phyloP scores from a whole-genome alignment of 352 stramenopile genomes.

The Pythium rishiriense region DNA sequence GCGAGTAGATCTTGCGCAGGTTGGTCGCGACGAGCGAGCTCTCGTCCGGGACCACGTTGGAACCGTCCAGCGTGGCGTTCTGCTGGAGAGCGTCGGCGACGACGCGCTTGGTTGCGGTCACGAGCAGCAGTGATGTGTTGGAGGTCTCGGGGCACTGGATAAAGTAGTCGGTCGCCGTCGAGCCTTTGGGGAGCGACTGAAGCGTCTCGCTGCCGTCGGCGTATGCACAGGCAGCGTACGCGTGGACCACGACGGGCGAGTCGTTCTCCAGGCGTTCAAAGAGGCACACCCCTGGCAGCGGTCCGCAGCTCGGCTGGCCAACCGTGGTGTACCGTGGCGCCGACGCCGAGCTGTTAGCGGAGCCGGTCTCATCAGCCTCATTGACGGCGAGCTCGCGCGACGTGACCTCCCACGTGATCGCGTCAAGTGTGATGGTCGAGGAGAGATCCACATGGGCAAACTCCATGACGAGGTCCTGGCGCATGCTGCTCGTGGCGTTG shows the following conservation, averaged over 20 bases:
- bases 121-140: conserved; percentile 4
- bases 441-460: conserved; percentile 5
- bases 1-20: conserved; percentile 12
- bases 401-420: conserved; percentile 4
- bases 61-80: not conserved
- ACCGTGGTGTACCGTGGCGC: not conserved
- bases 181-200: not conserved
- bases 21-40: conserved; percentile 2
- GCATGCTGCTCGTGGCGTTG: not conserved
- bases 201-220: conserved; percentile 5
- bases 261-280: not conserved
- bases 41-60: not conserved
- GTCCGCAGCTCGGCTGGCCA: not conserved
- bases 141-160: conserved; percentile 1
- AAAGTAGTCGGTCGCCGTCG: not conserved
- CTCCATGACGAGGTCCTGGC: not conserved
- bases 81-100: conserved; percentile 6
- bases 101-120: conserved; percentile 6
- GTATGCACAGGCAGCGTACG: conserved; percentile 1
- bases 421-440: not conserved
- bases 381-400: not conserved
- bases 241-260: conserved; percentile 1
- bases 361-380: no score
- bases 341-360: not conserved
- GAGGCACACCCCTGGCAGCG: not conserved